phyloP scores from a whole-genome alignment of 305 asterid genomes.

The Fraxinus dipetala region DNA sequence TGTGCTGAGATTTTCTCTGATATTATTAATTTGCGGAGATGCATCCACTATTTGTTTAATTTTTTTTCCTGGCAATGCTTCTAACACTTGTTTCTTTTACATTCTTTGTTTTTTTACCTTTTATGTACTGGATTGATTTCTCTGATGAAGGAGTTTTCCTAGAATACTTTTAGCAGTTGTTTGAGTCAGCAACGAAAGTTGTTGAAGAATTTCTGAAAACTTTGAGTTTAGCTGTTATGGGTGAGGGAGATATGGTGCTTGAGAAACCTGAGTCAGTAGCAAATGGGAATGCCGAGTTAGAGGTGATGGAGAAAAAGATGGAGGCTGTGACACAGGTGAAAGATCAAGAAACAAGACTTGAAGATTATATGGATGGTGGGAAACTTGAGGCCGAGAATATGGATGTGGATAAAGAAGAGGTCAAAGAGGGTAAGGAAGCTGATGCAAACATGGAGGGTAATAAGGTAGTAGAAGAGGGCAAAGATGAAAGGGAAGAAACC shows the following conservation, averaged over 20 bases:
- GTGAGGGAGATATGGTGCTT: conserved; percentile 47
- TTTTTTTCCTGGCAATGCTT: neutral
- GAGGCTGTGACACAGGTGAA: neutral
- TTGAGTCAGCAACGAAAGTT: neutral
- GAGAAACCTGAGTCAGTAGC: conserved; percentile 43
- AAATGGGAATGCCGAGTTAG: conserved; percentile 35
- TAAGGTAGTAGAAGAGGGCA: conserved; percentile 12
- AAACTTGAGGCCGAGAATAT: neutral
- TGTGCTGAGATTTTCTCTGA: neutral
- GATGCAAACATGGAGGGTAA: conserved; percentile 26
- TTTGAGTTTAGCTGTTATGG: conserved; percentile 42
- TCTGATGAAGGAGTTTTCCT: neutral
- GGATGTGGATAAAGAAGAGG: neutral
- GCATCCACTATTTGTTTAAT: neutral
- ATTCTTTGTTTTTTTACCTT: neutral
- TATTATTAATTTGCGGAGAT: neutral
- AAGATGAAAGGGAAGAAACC: conserved; percentile 3
- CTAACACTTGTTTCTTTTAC: neutral
- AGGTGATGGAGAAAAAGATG: neutral
- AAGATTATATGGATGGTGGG: neutral
- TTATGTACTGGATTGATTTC: neutral
- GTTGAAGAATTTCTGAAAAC: neutral
- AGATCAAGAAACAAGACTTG: neutral
- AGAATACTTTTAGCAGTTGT: neutral
- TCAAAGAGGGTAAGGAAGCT: conserved; percentile 13